phyloP scores from a whole-genome alignment of 345 rosid species.

The Moricandia moricandioides region DNA sequence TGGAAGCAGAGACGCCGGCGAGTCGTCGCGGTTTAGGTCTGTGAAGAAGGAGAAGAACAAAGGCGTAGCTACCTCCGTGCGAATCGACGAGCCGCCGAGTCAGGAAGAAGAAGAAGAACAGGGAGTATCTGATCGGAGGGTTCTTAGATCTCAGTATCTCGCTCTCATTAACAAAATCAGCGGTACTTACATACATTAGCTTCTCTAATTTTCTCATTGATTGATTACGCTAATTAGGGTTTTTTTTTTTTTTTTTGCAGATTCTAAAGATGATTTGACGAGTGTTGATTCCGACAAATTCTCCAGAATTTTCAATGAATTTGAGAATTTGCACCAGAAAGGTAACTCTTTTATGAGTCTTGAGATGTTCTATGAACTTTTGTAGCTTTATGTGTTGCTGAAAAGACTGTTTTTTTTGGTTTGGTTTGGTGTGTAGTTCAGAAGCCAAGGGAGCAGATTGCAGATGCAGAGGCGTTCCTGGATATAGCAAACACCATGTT shows the following conservation, averaged over 20 bases:
- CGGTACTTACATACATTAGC: conserved; percentile 32
- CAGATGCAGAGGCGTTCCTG: conserved; percentile 86
- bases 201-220: neutral
- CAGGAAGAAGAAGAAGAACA: conserved; percentile 35
- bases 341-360: conserved; percentile 42
- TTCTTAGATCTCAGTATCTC: conserved; percentile 74
- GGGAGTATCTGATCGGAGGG: conserved; percentile 46
- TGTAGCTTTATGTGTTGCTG: neutral
- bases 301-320: conserved; percentile 50
- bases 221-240: neutral
- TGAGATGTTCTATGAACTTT: neutral
- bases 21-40: conserved; percentile 20
- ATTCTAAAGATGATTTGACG: conserved; percentile 65
- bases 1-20: conserved; percentile 6
- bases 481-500: conserved; percentile 66
- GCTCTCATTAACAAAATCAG: conserved; percentile 51
- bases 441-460: conserved; percentile 89
- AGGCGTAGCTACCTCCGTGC: neutral
- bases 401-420: neutral
- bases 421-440: conserved; percentile 44
- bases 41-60: conserved; percentile 33
- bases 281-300: conserved; percentile 63
- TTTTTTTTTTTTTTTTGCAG: conserved; percentile 33
- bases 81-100: conserved; percentile 9
- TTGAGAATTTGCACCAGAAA: conserved; percentile 58